A percentile compares a stretch with the other conserved stretches of the same genome.
phyloP scores from a whole-genome alignment of 345 rosid genomes.

The Gossypium mustelinum region DNA sequence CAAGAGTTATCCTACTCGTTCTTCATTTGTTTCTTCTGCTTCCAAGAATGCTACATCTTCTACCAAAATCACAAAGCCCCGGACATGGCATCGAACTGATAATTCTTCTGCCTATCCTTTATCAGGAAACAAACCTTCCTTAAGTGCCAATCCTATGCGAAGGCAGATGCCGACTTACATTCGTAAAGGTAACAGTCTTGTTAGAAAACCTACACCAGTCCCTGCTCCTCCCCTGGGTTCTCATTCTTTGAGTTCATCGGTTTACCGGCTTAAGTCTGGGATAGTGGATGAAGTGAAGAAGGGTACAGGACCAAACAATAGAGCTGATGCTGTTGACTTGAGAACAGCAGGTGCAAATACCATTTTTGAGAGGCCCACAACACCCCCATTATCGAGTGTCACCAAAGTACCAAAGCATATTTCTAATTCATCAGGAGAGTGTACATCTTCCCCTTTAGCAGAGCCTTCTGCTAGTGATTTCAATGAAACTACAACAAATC shows the following conservation, averaged over 20 bases:
- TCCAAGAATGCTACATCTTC: conserved; percentile 46
- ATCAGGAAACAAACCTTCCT: conserved; percentile 39
- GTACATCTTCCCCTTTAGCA: conserved; percentile 31
- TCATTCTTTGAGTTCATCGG: conserved; percentile 38
- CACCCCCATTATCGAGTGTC: conserved; percentile 43
- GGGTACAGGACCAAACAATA: conserved; percentile 34
- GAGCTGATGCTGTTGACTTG: conserved; percentile 31
- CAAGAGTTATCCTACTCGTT: conserved; percentile 34
- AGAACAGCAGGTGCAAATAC: conserved; percentile 34
- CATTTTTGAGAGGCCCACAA: conserved; percentile 48
- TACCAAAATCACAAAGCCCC: conserved; percentile 40
- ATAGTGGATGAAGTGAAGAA: conserved; percentile 42
- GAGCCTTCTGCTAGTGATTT: conserved; percentile 36
- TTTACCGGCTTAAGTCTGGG: conserved; percentile 35
- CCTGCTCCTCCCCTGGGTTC: conserved; percentile 38
- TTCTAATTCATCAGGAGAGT: conserved; percentile 31
- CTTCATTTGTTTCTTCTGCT: conserved; percentile 39
- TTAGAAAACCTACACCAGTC: conserved; percentile 51
- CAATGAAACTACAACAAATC: conserved; percentile 38
- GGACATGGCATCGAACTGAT: conserved; percentile 73
- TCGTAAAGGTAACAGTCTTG: conserved; percentile 95
- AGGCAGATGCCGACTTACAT: conserved; percentile 51
- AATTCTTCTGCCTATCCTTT: conserved; percentile 29
- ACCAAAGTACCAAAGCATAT: conserved; percentile 36
- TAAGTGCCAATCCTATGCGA: conserved; percentile 33